phyloP scores from a whole-genome alignment of 2,329 filamentous ascomycete genomes.

The Trematosphaeria pertusa region DNA sequence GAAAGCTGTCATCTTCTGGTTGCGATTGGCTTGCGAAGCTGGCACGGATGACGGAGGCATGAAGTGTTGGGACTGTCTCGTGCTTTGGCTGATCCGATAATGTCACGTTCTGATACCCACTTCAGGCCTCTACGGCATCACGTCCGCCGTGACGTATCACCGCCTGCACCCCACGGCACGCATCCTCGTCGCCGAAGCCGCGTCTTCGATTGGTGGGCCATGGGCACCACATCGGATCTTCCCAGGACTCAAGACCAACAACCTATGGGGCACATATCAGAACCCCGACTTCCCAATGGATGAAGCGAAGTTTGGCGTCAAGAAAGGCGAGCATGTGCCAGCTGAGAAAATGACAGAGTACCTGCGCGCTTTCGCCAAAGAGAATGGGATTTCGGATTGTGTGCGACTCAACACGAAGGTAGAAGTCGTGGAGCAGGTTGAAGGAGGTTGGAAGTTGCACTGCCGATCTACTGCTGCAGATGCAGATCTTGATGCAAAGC shows the following conservation, averaged over 20 bases:
- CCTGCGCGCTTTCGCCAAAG: slow-evolving; percentile 49
- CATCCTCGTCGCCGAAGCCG: slow-evolving; percentile 52
- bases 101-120: neutral
- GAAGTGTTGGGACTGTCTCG: no score
- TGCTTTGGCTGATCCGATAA: neutral
- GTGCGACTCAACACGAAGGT: slow-evolving; percentile 62
- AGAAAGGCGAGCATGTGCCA: slow-evolving; percentile 64
- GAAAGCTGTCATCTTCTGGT: neutral
- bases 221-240: slow-evolving; percentile 53
- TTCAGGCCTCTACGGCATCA: slow-evolving; percentile 48
- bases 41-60: neutral
- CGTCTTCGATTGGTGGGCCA: slow-evolving; percentile 49
- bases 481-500: slow-evolving; percentile 25
- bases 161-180: slow-evolving; percentile 47
- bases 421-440: slow-evolving; percentile 53
- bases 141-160: slow-evolving; percentile 50
- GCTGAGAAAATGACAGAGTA: slow-evolving; percentile 64
- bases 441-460: slow-evolving; percentile 28
- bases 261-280: slow-evolving; percentile 50
- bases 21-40: neutral
- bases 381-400: slow-evolving; percentile 55
- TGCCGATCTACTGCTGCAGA: slow-evolving; percentile 10
- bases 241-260: slow-evolving; percentile 54
- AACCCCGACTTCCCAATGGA: slow-evolving; percentile 49
- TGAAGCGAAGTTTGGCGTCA: slow-evolving; percentile 44